phyloP scores from a whole-genome alignment of 169 alveolate species.

The Plasmodium vinckei region DNA sequence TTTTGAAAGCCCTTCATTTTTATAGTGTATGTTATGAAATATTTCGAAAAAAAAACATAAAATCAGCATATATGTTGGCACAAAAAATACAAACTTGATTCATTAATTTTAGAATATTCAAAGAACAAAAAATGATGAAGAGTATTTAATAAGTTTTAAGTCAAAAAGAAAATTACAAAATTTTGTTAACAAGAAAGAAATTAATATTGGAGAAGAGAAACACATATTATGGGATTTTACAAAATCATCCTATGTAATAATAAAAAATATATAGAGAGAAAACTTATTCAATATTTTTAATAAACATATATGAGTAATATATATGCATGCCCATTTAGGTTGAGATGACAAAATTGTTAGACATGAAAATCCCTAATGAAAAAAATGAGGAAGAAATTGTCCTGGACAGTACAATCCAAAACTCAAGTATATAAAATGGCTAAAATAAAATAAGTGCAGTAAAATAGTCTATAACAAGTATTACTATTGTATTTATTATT shows the following conservation, averaged over 20 bases:
- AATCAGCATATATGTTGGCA: not conserved
- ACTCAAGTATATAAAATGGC: conserved; percentile 11
- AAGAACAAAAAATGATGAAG: conserved; percentile 23
- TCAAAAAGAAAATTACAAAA: conserved; percentile 55
- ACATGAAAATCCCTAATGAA: conserved; percentile 8
- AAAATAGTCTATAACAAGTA: not conserved
- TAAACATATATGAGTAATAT: not conserved
- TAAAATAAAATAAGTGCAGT: not conserved
- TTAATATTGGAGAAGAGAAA: conserved; percentile 8
- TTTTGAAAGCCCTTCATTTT: conserved; percentile 59
- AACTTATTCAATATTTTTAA: not conserved
- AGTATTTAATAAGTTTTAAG: conserved; percentile 56
- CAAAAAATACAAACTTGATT: not conserved
- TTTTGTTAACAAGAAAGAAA: conserved; percentile 57
- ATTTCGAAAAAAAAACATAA: conserved; percentile 6
- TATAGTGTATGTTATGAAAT: conserved; percentile 31
- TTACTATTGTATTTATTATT: not conserved
- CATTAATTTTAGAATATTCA: conserved; percentile 23
- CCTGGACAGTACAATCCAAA: conserved; percentile 29
- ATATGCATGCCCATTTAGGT: not conserved
- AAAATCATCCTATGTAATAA: conserved; percentile 33
- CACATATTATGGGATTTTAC: conserved; percentile 37
- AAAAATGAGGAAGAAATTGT: conserved; percentile 31
- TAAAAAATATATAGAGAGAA: not conserved
- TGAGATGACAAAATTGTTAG: conserved; percentile 38